Base-by-base conservation (phyloP, 1,139 yeast species). In the Spencermartinsiella ligniputridi region DNA sequence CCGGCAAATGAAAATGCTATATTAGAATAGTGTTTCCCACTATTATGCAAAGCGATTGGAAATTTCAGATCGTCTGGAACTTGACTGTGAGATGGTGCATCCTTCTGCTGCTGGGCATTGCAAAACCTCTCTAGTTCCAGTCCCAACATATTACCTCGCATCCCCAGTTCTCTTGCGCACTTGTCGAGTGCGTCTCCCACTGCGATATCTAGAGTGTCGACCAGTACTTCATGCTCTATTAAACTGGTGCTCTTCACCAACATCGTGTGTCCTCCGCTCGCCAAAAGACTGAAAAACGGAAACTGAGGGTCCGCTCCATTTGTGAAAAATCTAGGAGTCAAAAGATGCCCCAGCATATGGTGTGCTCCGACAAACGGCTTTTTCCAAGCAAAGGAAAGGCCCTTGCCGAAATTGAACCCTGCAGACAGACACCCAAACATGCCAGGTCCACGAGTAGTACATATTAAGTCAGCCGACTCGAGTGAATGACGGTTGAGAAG, bases 381-480 rank as follows among this genome's bases (percentile, higher is more conserved):
- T 20, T 74, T 65, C 83, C 89, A 83, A 0, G 89, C 97, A 0
- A 84, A 69, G 0, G 90, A 70, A 15, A 92, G 67, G 0, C 97
- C 98, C 56, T 88, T 85, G 0, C 95, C 96, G 35, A 88, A 67
- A 56, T 85, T 94, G 35, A 86, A 70, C 1, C 97, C 94, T 0
- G 88, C 84, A 13, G 88, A 76, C 17, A 92, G 68, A 0, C 95
- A 83, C 0, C 97, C 97, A 13, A 82, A 76, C 97, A 94, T 89
- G 0, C 99, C 99, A 0, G 99, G 99, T 0, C 99, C 99, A 54
- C 95, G 69, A 0, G 99, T 92, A 8, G 84, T 96, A 61, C 96
- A 85, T 2, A 92, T 74, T 37, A 92, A 60, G 59, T 87, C 96
- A 0, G 95, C 89, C 1, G 75, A 74, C 1, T 51, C 46, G 1